These are phyloP conservation scores for Kodamaea kakaduensis DNA, from an alignment of 805 yeast genomes.

Conservation along the genomic window DNA sequence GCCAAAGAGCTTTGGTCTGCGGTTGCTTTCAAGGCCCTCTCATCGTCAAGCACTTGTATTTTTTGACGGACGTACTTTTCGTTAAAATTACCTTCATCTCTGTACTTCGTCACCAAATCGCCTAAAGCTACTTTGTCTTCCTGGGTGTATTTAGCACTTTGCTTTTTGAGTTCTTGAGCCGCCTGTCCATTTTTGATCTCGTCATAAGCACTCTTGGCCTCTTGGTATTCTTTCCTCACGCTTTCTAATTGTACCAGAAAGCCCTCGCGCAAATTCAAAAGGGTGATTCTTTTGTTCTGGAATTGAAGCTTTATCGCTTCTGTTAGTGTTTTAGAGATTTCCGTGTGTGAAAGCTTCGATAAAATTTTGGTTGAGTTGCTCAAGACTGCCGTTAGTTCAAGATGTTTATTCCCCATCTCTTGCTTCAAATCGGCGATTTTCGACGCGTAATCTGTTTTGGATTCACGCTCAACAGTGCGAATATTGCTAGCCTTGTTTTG, in stretches of 20 bases:
- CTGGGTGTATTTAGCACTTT: conserved; percentile 33
- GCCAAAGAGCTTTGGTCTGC: conserved; percentile 37
- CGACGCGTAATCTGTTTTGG: conserved; percentile 39
- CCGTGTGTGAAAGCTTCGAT: conserved; percentile 18
- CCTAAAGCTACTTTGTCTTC: conserved; percentile 39
- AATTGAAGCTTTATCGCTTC: conserved; percentile 16
- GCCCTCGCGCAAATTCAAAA: conserved; percentile 23
- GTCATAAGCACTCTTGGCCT: conserved; percentile 31
- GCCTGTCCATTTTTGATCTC: conserved; percentile 41
- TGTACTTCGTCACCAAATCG: conserved; percentile 36
- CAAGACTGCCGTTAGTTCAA: conserved; percentile 16
- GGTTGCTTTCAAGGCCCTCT: conserved; percentile 32
- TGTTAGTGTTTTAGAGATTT: conserved; percentile 13
- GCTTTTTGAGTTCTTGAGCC: conserved; percentile 31
- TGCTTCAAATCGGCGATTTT: conserved; percentile 33
- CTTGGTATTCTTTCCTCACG: conserved; percentile 29
- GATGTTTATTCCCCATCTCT: conserved; percentile 21
- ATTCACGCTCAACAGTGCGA: conserved; percentile 31
- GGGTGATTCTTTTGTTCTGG: conserved; percentile 18
- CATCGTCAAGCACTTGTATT: conserved; percentile 46
- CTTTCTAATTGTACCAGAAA: conserved; percentile 24
- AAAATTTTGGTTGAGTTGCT: conserved; percentile 21
- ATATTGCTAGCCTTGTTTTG: conserved; percentile 25
- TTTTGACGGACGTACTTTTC: conserved; percentile 34
- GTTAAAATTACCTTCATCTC: conserved; percentile 33